Evolutionary conservation across 1,284 basidiomycete species (phyloP).

Genomic region (Ustilago xerochloae): DNA sequence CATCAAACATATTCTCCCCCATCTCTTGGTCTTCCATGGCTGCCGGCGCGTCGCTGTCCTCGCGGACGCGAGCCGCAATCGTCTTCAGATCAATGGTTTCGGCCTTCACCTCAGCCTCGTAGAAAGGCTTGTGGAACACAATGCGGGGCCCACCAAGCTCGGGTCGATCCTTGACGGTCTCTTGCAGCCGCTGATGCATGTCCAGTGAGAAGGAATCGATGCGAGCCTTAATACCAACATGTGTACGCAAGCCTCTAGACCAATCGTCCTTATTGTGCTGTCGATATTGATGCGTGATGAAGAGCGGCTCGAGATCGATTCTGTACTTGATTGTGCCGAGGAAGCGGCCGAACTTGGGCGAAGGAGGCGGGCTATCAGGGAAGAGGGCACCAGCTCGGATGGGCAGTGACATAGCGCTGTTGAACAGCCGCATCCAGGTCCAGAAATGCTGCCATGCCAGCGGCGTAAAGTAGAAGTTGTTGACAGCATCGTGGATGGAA

Average conservation of each 20-base stretch:
- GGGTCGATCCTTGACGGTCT: slow-evolving; percentile 71
- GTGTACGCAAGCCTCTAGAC: slow-evolving; percentile 80
- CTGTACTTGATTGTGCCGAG: slow-evolving; percentile 94
- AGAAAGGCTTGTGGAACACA: slow-evolving; percentile 82
- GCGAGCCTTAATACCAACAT: slow-evolving; percentile 84
- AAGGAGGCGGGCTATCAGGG: slow-evolving; percentile 77
- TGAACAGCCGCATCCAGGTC: slow-evolving; percentile 90
- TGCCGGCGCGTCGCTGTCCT: slow-evolving; percentile 23
- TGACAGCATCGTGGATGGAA: slow-evolving; percentile 66
- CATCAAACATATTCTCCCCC: slow-evolving; percentile 54
- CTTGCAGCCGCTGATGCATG: slow-evolving; percentile 91
- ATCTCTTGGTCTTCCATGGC: slow-evolving; percentile 60
- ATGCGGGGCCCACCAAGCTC: slow-evolving; percentile 69
- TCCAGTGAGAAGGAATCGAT: slow-evolving; percentile 86
- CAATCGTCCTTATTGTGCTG: slow-evolving; percentile 82
- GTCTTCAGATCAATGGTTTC: slow-evolving; percentile 82
- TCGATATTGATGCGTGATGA: slow-evolving; percentile 86
- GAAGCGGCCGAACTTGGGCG: slow-evolving; percentile 89
- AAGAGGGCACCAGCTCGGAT: slow-evolving; percentile 87
- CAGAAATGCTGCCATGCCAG: slow-evolving; percentile 90
- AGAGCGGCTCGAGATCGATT: slow-evolving; percentile 81
- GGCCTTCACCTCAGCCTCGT: slow-evolving; percentile 87
- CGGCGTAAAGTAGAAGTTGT: slow-evolving; percentile 87
- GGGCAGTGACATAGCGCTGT: slow-evolving; percentile 81
- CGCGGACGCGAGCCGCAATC: slow-evolving; percentile 78